Conservation (phyloP, 805 yeast species). For the Sungouiozyma intestinalis region DNA sequence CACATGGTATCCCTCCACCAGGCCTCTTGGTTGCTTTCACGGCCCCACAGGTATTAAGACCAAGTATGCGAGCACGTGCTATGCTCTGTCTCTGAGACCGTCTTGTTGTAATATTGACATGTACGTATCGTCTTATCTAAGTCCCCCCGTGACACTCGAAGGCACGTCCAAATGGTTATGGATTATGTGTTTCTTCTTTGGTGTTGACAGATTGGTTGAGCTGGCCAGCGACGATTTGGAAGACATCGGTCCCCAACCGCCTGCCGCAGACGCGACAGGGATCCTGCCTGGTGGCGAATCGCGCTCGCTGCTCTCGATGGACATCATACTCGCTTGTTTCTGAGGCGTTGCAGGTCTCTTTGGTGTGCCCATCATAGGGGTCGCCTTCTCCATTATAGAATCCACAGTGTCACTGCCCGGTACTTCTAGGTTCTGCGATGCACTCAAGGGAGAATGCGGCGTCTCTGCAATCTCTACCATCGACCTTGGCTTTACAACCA, state of each 20-base stretch:
- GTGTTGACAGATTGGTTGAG: slow-evolving; percentile 2
- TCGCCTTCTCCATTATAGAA: slow-evolving; percentile 6
- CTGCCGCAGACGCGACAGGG: not conserved
- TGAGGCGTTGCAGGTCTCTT: not conserved
- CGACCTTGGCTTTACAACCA: slow-evolving; percentile 13
- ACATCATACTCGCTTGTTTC: not conserved
- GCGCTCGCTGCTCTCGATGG: slow-evolving; percentile 1
- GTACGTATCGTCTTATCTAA: not conserved
- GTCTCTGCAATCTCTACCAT: slow-evolving; percentile 19
- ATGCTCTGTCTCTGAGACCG: too few species aligned
- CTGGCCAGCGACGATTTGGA: slow-evolving; percentile 13
- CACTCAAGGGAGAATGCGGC: not conserved
- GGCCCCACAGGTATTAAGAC: too few species aligned
- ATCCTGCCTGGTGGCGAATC: slow-evolving; percentile 3
- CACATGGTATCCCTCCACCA: too few species aligned
- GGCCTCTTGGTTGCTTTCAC: too few species aligned
- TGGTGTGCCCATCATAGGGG: slow-evolving; percentile 2
- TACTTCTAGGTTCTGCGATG: not conserved
- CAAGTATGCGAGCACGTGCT: too few species aligned
- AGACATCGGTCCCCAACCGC: slow-evolving; percentile 1
- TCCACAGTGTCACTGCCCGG: slow-evolving; percentile 2
- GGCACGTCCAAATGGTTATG: slow-evolving; percentile 17
- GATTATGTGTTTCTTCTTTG: slow-evolving; percentile 7
- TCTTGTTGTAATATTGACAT: too few species aligned
- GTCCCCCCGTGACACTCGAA: slow-evolving; percentile 6